Evolutionary conservation across 192 early-diverging fungal species (phyloP).

Genomic region (Coemansia sp.): DNA sequence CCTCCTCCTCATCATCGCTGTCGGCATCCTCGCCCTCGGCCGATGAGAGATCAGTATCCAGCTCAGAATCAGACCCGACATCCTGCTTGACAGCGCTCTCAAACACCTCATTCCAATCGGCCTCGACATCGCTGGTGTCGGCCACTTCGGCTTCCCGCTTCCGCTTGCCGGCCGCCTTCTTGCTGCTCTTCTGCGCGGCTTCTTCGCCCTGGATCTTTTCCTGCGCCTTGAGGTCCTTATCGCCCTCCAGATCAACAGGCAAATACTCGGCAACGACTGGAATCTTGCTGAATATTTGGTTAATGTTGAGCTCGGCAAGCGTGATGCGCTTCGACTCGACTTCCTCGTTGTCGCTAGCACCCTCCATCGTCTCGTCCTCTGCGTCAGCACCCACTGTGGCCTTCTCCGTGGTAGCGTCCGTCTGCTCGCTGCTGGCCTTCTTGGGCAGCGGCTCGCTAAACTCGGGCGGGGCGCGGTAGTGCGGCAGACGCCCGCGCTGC

Average conservation of each 20-base stretch:
- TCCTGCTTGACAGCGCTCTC: constrained; percentile 73
- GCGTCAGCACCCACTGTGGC: constrained; percentile 11
- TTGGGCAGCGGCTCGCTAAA: constrained; percentile 30
- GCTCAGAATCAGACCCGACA: constrained; percentile 42
- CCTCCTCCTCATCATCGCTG: constrained; percentile 21
- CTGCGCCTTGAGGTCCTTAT: constrained; percentile 57
- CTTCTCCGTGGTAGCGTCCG: neutral
- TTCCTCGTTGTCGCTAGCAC: constrained; percentile 17
- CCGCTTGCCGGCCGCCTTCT: constrained; percentile 21
- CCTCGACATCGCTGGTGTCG: constrained; percentile 47
- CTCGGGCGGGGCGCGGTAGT: constrained; percentile 81
- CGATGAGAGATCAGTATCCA: constrained; percentile 48
- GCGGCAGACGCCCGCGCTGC: constrained; percentile 96
- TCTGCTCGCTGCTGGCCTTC: constrained; percentile 7
- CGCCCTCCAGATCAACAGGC: constrained; percentile 76
- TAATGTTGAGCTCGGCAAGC: constrained; percentile 60
- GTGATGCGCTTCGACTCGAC: constrained; percentile 12
- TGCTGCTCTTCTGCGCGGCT: constrained; percentile 15
- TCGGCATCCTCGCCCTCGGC: constrained; percentile 42
- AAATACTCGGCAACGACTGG: constrained; percentile 81
- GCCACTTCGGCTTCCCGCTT: constrained; percentile 41
- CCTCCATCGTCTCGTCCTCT: constrained; percentile 39
- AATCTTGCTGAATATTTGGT: constrained; percentile 92
- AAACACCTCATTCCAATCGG: constrained; percentile 89
- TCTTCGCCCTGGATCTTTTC: constrained; percentile 58